phyloP scores from a whole-genome alignment of 2,329 filamentous ascomycete species.

The Chalaropsis ovoidea region DNA sequence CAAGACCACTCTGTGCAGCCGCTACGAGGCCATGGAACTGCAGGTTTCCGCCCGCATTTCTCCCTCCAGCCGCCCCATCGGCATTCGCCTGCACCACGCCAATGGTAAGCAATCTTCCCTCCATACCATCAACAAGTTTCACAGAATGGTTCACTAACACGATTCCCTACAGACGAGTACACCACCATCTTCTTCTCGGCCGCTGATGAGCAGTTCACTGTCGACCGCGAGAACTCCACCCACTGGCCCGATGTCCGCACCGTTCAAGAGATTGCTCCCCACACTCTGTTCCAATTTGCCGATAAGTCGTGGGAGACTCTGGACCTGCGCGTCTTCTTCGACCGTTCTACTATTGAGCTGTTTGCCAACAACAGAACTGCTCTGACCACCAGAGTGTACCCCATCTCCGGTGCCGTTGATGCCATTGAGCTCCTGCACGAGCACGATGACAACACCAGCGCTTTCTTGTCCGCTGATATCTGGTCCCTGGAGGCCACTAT shows the following conservation, averaged over 20 bases:
- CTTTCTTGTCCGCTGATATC: conserved; percentile 22
- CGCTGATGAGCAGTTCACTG: conserved; percentile 24
- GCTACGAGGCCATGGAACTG: conserved; percentile 21
- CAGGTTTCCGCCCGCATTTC: conserved; percentile 12
- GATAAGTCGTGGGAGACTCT: conserved; percentile 27
- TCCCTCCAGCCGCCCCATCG: conserved; percentile 18
- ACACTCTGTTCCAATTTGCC: conserved; percentile 23
- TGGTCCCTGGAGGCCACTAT: conserved; percentile 20
- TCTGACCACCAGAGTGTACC: conserved; percentile 28
- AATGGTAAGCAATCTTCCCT: conserved; percentile 18
- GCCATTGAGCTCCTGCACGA: conserved; percentile 26
- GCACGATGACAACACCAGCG: conserved; percentile 5
- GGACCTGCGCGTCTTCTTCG: conserved; percentile 26
- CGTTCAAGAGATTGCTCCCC: conserved; percentile 22
- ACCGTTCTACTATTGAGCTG: conserved; percentile 28
- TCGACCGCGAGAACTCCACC: conserved; percentile 27
- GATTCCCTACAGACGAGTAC: conserved; percentile 19
- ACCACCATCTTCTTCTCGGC: conserved; percentile 27
- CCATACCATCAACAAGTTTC: not conserved
- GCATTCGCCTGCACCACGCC: conserved; percentile 21
- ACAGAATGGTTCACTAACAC: conserved; percentile 5
- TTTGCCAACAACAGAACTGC: conserved; percentile 28
- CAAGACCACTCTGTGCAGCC: conserved; percentile 22
- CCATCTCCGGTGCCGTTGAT: conserved; percentile 24
- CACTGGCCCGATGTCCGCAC: conserved; percentile 21